Evolutionary conservation across 257 asterid species (phyloP), one percentile per base, ranked within the genome.

Genomic region (Primulina huaijiensis): DNA sequence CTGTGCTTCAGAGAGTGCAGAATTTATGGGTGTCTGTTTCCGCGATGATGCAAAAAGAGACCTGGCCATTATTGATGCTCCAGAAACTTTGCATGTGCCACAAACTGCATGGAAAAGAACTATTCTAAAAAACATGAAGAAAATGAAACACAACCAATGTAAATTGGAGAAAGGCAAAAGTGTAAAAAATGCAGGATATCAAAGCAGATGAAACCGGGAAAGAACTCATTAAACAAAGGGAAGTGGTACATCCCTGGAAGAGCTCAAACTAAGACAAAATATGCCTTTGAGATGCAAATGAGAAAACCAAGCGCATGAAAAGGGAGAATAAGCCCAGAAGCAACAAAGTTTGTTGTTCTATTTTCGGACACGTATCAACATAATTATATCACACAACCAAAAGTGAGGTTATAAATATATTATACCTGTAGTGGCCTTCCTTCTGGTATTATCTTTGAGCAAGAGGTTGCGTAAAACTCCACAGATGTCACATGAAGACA

Each of bases 51-150:
- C 95, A 89, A 93, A 89, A 82, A 89, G 92, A 85, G 96, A 87
- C 91, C 84, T 79, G 83, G 99, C 96, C 96, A 93, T 84, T 79
- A 76, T 77, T 74, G 97, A 94, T 84, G 82, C 92, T 89, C 90
- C 95, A 89, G 80, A 86, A 80, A 81, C 89, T 86, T 86, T 90
- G 83, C 91, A 86, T 68, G 76, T 81, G 89, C 90, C 85, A 82
- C 88, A 96, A 88, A 81, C 97, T 90, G 97, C 96, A 90, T 61
- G 82, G 83, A 88, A 90, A 93, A 76, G 82, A 85, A 87, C 96
- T 85, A 86, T 80, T 85, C 88, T 80, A 82, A 84, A 81, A 90
- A 86, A 80, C 69, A 60, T 64, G 65, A 21, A 69, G 68, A 77
- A 76, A 72, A 75, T 33, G 53, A 58, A 56, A 57, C 64, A 70